Conservation (phyloP, 352 stramenopile species). For the Phytophthora constricta region DNA sequence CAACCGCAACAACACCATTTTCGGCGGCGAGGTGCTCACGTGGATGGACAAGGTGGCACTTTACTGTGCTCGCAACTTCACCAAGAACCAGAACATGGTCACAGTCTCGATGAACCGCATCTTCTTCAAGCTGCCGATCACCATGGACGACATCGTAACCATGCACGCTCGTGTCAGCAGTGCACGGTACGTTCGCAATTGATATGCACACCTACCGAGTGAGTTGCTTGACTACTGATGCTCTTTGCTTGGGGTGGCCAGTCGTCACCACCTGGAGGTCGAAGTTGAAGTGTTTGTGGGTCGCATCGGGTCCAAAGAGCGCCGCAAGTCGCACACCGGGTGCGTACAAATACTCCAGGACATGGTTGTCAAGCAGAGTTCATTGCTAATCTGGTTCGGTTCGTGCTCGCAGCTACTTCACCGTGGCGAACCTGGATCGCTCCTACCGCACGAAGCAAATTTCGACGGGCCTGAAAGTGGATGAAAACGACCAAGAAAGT, state of each 20-base stretch:
- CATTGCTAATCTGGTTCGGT: background rate
- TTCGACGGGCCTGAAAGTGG: constrained; percentile 52
- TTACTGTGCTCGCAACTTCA: constrained; percentile 73
- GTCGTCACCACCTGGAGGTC: constrained; percentile 72
- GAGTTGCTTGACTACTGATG: background rate
- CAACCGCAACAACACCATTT: constrained; percentile 82
- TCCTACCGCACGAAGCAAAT: constrained; percentile 69
- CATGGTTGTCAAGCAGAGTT: too few species aligned
- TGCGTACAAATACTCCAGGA: constrained; percentile 23
- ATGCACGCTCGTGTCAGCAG: constrained; percentile 68
- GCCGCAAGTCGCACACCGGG: constrained; percentile 67
- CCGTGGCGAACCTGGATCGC: constrained; percentile 67
- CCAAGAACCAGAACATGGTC: constrained; percentile 73
- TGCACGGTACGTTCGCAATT: constrained; percentile 53
- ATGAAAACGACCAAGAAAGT: constrained; percentile 68
- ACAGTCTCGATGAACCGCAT: constrained; percentile 73
- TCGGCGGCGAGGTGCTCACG: constrained; percentile 68
- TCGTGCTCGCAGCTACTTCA: constrained; percentile 63
- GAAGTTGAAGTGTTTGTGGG: constrained; percentile 78
- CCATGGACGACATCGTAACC: constrained; percentile 69
- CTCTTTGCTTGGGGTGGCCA: constrained; percentile 24
- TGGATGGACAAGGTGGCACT: constrained; percentile 78
- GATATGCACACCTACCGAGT: background rate
- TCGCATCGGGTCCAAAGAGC: constrained; percentile 51
- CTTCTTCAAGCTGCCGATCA: constrained; percentile 77